Conservation (phyloP, 2,329 filamentous ascomycete species). For the Calonectria pseudoturangicola region DNA sequence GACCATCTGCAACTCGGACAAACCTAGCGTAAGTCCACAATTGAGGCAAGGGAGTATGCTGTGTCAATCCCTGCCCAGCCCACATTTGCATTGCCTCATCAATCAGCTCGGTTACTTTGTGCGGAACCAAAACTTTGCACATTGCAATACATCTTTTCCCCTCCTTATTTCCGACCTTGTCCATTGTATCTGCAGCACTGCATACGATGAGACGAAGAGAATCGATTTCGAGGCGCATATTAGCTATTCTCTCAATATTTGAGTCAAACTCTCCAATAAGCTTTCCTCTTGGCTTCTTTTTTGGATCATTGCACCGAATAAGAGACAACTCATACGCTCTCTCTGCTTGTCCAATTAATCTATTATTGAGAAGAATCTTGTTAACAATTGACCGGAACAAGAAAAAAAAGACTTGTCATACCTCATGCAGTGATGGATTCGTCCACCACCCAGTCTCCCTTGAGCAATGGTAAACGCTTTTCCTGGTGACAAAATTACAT, state of each 20-base stretch:
- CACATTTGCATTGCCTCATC: conserved; percentile 94
- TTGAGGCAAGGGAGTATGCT: conserved; percentile 86
- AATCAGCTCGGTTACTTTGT: conserved; percentile 85
- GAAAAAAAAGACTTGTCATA: neutral
- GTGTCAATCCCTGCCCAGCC: conserved; percentile 88
- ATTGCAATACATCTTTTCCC: conserved; percentile 91
- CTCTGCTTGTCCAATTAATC: conserved; percentile 76
- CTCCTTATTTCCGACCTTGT: conserved; percentile 87
- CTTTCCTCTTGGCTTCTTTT: conserved; percentile 42
- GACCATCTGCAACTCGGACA: conserved; percentile 88
- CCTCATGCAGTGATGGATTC: conserved; percentile 42
- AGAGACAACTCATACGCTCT: conserved; percentile 38
- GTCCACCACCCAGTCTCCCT: conserved; percentile 35
- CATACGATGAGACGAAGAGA: conserved; percentile 88
- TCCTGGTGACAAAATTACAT: conserved; percentile 36
- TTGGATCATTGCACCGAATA: conserved; percentile 39
- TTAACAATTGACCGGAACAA: neutral
- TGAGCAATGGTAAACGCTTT: conserved; percentile 38
- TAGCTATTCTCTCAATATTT: conserved; percentile 91
- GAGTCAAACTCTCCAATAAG: conserved; percentile 64
- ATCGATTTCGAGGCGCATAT: conserved; percentile 91
- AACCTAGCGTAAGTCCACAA: conserved; percentile 86
- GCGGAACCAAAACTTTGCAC: conserved; percentile 90
- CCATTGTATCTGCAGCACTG: conserved; percentile 92
- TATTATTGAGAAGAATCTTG: conserved; percentile 80